These are phyloP conservation scores for Cymbopogon citratus DNA, from an alignment of 176 grass and related monocot species.

Conservation along the genomic window DNA sequence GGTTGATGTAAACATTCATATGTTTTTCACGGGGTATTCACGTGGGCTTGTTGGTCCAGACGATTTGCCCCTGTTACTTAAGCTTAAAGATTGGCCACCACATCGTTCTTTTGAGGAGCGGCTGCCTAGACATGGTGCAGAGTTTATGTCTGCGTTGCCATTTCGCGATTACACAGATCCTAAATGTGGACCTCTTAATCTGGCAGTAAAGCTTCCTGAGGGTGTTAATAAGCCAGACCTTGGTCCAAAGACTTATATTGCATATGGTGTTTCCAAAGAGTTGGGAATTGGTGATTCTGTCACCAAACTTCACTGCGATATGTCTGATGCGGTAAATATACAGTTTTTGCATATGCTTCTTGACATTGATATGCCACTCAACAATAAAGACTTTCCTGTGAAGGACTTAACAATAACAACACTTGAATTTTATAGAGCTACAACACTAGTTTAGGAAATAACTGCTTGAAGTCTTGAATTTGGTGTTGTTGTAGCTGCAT, in stretches of 20 bases:
- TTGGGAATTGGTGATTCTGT: constrained; percentile 80
- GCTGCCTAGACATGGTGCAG: constrained; percentile 57
- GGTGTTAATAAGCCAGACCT: constrained; percentile 54
- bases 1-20: constrained; percentile 55
- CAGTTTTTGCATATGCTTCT: not conserved
- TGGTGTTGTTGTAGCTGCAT: not conserved
- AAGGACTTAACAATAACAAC: not conserved
- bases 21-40: constrained; percentile 69
- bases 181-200: constrained; percentile 61
- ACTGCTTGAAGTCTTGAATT: not conserved
- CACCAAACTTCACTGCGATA: constrained; percentile 87
- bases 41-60: constrained; percentile 25
- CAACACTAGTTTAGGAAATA: not conserved
- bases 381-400: not conserved
- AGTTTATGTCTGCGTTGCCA: constrained; percentile 65
- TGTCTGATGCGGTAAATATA: constrained; percentile 82
- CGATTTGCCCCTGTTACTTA: constrained; percentile 55
- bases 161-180: constrained; percentile 80
- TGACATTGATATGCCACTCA: not conserved
- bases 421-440: not conserved
- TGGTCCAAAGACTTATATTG: constrained; percentile 85
- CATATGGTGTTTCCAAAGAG: constrained; percentile 78
- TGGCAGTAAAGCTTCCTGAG: constrained; percentile 46
- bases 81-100: constrained; percentile 83
- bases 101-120: constrained; percentile 63